Conservation (phyloP, 2,329 filamentous ascomycete species). For the Penicillium sp. region DNA sequence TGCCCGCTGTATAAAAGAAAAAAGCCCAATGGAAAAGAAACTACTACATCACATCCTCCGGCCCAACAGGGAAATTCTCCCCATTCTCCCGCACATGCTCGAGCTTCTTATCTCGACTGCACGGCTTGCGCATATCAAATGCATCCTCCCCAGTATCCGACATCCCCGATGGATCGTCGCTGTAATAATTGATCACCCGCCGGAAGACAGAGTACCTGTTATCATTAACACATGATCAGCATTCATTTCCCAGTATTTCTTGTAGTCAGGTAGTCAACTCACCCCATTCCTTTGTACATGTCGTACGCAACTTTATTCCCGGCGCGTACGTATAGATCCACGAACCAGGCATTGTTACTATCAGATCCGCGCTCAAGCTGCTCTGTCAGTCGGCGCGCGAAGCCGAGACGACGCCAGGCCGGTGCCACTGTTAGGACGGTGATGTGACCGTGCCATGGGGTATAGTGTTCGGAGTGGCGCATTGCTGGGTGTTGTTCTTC, state of each 20-base stretch:
- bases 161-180: conserved; percentile 68
- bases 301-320: conserved; percentile 83
- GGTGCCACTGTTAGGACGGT: conserved; percentile 92
- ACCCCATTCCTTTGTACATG: conserved; percentile 88
- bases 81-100: conserved; percentile 78
- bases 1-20: not conserved
- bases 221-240: conserved; percentile 1
- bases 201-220: conserved; percentile 73
- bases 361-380: conserved; percentile 80
- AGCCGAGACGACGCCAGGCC: conserved; percentile 75
- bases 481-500: conserved; percentile 77
- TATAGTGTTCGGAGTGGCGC: conserved; percentile 76
- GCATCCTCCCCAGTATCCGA: conserved; percentile 69
- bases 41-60: conserved; percentile 64
- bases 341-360: conserved; percentile 83
- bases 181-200: conserved; percentile 87
- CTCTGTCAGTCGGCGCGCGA: conserved; percentile 77
- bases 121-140: conserved; percentile 92
- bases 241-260: not conserved
- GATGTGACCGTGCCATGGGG: conserved; percentile 99
- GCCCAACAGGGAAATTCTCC: conserved; percentile 70
- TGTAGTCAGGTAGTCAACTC: conserved; percentile 21
- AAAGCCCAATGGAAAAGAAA: not conserved
- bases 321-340: conserved; percentile 87
- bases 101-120: conserved; percentile 71